These are phyloP conservation scores for Hymenotorrendiella dingleyae DNA, from an alignment of 2,329 filamentous ascomycete genomes.

Conservation along the genomic window DNA sequence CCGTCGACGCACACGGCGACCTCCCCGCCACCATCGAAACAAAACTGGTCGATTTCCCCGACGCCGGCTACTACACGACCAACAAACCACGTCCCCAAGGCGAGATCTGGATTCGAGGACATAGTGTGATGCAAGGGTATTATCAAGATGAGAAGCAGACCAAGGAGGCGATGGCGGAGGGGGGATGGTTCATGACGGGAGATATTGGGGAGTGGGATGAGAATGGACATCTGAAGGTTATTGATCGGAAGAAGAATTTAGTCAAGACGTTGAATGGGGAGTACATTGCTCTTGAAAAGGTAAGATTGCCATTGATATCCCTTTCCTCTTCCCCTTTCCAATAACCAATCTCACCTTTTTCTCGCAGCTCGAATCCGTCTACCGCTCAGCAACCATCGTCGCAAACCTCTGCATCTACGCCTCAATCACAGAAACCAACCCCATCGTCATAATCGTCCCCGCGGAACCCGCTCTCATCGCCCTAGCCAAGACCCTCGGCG, in stretches of 20 bases:
- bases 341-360: too few relatives aligned
- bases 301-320: slow-evolving; percentile 16
- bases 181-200: slow-evolving; percentile 85
- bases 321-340: slow-evolving; percentile 6
- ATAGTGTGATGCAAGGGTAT: slow-evolving; percentile 68
- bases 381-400: slow-evolving; percentile 69
- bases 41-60: slow-evolving; percentile 83
- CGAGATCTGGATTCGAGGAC: slow-evolving; percentile 83
- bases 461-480: slow-evolving; percentile 56
- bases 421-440: slow-evolving; percentile 64
- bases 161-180: slow-evolving; percentile 60
- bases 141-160: slow-evolving; percentile 83
- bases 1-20: slow-evolving; percentile 67
- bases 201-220: slow-evolving; percentile 75
- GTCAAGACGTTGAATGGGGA: slow-evolving; percentile 93
- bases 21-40: slow-evolving; percentile 71
- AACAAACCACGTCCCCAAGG: slow-evolving; percentile 67
- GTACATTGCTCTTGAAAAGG: slow-evolving; percentile 91
- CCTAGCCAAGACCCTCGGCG: slow-evolving; percentile 51
- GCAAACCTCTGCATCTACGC: slow-evolving; percentile 84
- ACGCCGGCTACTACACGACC: slow-evolving; percentile 68
- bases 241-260: slow-evolving; percentile 85
- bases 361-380: slow-evolving; percentile 85
- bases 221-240: slow-evolving; percentile 67
- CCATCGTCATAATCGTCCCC: slow-evolving; percentile 71